Evolutionary conservation across 306 rosid genomes (phyloP), one percentile per base, ranked within the genome.

Genomic region (Ormosia semicastrata): DNA sequence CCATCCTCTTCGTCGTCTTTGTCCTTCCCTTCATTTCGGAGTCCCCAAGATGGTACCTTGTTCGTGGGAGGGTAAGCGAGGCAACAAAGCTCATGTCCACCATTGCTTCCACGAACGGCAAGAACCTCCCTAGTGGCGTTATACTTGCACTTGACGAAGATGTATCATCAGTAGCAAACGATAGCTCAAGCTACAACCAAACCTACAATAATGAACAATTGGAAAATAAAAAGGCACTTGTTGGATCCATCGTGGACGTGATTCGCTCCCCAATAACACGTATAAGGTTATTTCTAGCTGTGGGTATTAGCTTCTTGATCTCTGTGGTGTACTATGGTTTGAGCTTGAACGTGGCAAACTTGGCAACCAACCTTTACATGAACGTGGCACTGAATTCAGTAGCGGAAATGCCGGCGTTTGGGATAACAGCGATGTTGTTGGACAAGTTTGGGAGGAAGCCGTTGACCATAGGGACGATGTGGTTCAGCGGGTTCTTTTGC

Each of bases 41-140:
- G 36, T 89, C 96, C 34, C 96, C 96, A 0, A 82, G 96, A 52
- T 91, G 96, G 96, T 91, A 78, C 87, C 89, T 91, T 0, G 89
- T 91, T 17, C 81, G 93, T 5, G 93, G 96, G 1, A 78, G 50
- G 59, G 34, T 77, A 8, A 67, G 15, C 1, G 91, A 91, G 2
- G 96, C 96, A 33, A 86, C 44, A 77, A 83, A 69, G 5, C 76
- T 91, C 79, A 89, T 91, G 96, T 70, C 74, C 7, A 3, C 72
- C 32, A 88, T 91, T 1, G 93, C 96, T 39, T 47, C 62, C 36
- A 37, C 84, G 4, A 91, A 89, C 2, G 82, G 84, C 0, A 88
- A 80, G 1, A 50, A 78, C 86, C 87, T 91, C 15, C 96, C 92
- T 0, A 78, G 71, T 2, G 84, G 82, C 5, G 87, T 84, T 1